Base-by-base conservation (phyloP, 2,329 filamentous ascomycete genomes). In the Colletotrichum sidae region DNA sequence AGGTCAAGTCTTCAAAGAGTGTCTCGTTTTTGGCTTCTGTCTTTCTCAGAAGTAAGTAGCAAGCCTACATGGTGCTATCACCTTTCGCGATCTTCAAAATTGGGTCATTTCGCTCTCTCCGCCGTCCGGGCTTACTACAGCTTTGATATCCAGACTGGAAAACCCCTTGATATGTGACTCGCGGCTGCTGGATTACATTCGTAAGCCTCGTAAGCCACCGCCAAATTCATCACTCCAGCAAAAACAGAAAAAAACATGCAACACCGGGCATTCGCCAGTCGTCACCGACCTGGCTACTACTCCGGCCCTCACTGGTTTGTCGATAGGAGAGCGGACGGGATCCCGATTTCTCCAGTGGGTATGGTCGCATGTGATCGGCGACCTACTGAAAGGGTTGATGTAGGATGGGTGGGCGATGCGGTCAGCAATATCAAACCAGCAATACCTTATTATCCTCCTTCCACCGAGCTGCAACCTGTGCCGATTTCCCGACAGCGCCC, bases 281-380 rank as follows among this genome's bases (percentile, higher is more conserved):
- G 56, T 59, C 56, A 25, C 56, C 58, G 51, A 60, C 57, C 57
- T 33, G 37, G 38, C 58, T 61, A 61, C 58, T 61, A 61, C 41
- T 61, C 60, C 17, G 53, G 60, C 60, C 60, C 60, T 63, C 53
- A 47, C 52, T 52, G 52, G 60, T 50, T 63, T 63, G 52, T 57
- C 60, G 53, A 50, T 56, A 52, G 47, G 60, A 63, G 60, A 63
- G 60, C 60, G 60, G 60, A 63, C 60, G 60, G 60, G 60, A 63
- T 63, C 60, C 47, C 52, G 60, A 57, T 45, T 63, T 63, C 39
- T 63, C 60, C 60, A 46, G 46, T 63, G 60, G 60, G 60, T 63
- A 35, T 63, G 60, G 53, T 63, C 60, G 60, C 52, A 63, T 63
- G 53, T 63, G 46, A 11, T 37, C 5, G 33, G 25, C 1, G 25